These are phyloP conservation scores for Nemania diffusa DNA, from an alignment of 2,329 filamentous ascomycete species.

Conservation along the genomic window DNA sequence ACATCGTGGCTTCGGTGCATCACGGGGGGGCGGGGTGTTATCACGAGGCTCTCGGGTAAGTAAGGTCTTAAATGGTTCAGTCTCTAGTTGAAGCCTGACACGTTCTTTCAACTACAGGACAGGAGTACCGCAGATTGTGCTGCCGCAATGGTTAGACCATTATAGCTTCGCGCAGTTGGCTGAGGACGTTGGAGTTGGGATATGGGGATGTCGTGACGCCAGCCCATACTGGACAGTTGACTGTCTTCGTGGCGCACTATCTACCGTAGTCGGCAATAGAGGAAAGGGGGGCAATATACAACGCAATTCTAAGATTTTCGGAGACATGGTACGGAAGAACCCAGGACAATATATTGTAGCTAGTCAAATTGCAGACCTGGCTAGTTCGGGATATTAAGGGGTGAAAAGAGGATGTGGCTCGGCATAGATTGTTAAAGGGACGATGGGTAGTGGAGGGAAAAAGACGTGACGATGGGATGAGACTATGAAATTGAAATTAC, in stretches of 20 bases:
- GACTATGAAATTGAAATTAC: too few relatives aligned
- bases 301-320: slow-evolving; percentile 30
- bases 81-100: neutral
- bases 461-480: too few relatives aligned
- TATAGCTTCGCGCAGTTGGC: slow-evolving; percentile 37
- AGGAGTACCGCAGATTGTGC: slow-evolving; percentile 37
- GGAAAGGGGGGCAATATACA: slow-evolving; percentile 14
- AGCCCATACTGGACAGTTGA: slow-evolving; percentile 35
- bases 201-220: slow-evolving; percentile 37
- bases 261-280: slow-evolving; percentile 12
- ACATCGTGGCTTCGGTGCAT: slow-evolving; percentile 39
- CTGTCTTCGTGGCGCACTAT: slow-evolving; percentile 31
- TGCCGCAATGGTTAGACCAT: slow-evolving; percentile 39
- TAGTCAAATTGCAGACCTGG: slow-evolving; percentile 35
- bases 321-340: slow-evolving; percentile 23
- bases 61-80: neutral
- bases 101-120: slow-evolving; percentile 9
- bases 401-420: too few relatives aligned
- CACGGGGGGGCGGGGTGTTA: slow-evolving; percentile 40
- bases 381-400: slow-evolving; percentile 27
- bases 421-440: too few relatives aligned
- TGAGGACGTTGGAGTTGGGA: slow-evolving; percentile 31
- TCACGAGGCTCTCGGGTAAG: slow-evolving; percentile 34
- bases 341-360: slow-evolving; percentile 37
- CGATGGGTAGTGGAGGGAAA: too few relatives aligned